Conservation (phyloP, 768 basidiomycete species). For the Cystobasidium ongulense region DNA sequence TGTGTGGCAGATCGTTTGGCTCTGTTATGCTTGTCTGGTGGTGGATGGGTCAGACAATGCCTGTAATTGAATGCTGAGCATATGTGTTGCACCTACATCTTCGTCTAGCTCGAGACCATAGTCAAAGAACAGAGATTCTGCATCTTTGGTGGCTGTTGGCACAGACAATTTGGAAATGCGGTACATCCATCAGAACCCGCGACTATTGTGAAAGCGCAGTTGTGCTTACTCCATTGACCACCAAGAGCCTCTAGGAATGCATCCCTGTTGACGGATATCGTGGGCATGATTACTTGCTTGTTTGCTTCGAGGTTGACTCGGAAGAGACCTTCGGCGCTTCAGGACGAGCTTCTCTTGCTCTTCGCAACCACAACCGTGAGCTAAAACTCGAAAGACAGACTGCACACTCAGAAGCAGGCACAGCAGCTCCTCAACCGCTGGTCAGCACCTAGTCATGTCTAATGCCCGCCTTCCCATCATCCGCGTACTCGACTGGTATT, state of each 20-base stretch:
- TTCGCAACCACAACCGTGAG: not conserved
- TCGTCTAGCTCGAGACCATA: constrained; percentile 97
- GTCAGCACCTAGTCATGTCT: no score
- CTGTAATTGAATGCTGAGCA: no score
- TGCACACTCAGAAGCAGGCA: no score
- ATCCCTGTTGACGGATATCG: constrained; percentile 87
- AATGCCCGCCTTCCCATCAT: no score
- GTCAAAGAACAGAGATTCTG: constrained; percentile 90
- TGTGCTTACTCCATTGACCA: constrained; percentile 62
- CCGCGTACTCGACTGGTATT: no score
- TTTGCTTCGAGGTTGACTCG: not conserved
- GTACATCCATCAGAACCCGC: constrained; percentile 34
- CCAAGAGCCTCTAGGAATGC: constrained; percentile 85
- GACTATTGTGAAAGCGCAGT: not conserved
- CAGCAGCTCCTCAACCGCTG: no score
- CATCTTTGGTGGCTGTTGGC: constrained; percentile 73
- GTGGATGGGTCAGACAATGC: no score
- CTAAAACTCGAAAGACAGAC: no score
- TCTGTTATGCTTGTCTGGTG: constrained; percentile 34
- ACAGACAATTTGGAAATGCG: constrained; percentile 28
- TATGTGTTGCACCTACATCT: constrained; percentile 56
- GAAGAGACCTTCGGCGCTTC: not conserved
- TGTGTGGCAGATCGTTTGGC: constrained; percentile 51
- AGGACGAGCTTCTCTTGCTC: not conserved
- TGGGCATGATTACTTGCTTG: constrained; percentile 61